phyloP scores from a whole-genome alignment of 352 stramenopile genomes.

The Ochromonadaceae sp. region DNA sequence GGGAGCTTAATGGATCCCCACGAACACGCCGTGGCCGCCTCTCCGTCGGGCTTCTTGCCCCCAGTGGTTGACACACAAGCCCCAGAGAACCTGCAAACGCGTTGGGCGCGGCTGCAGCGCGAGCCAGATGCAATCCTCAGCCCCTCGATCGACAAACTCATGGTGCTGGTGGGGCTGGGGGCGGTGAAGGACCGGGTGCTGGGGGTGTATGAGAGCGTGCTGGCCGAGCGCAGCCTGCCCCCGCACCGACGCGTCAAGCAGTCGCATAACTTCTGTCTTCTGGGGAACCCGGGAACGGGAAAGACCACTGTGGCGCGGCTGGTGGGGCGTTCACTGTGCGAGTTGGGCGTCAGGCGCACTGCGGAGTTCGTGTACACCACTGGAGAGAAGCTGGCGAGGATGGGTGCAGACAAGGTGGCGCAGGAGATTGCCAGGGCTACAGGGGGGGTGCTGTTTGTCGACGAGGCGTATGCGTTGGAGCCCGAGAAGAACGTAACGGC shows the following conservation, averaged over 20 bases:
- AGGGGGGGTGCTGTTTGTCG: constrained; percentile 73
- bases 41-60: constrained; percentile 17
- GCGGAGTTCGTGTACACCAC: constrained; percentile 22
- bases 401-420: constrained; percentile 33
- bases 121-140: neutral
- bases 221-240: constrained; percentile 16
- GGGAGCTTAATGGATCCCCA: neutral
- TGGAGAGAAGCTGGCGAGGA: constrained; percentile 23
- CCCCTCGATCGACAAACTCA: constrained; percentile 21
- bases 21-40: constrained; percentile 1
- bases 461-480: constrained; percentile 75
- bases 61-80: neutral
- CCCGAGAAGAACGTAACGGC: constrained; percentile 51
- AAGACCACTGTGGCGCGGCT: constrained; percentile 75
- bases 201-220: constrained; percentile 13
- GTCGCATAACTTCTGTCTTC: constrained; percentile 23
- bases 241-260: constrained; percentile 10
- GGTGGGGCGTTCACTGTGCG: constrained; percentile 75
- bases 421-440: constrained; percentile 48
- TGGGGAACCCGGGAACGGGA: constrained; percentile 31
- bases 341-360: constrained; percentile 49
- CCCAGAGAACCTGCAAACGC: neutral
- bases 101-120: constrained; percentile 20
- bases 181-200: constrained; percentile 23
- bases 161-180: constrained; percentile 24